These are phyloP conservation scores for Apophysomyces ossiformis DNA, from an alignment of 371 early-diverging fungal genomes.

Conservation along the genomic window DNA sequence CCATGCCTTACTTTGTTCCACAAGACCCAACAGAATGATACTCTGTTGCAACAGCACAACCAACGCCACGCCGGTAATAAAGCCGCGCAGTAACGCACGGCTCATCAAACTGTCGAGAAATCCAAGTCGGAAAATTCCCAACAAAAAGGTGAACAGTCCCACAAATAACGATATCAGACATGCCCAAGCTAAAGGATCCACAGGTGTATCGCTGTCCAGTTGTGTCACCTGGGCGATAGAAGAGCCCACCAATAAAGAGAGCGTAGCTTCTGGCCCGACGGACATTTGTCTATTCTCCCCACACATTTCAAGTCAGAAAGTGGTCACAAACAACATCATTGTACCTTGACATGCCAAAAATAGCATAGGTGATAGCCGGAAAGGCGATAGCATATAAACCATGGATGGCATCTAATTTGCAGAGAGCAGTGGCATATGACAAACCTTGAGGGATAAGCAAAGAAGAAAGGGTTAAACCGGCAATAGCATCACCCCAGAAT, in stretches of 20 bases:
- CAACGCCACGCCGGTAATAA: slow-evolving; percentile 86
- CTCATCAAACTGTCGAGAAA: slow-evolving; percentile 92
- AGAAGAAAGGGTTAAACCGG: slow-evolving; percentile 88
- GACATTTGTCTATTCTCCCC: background rate
- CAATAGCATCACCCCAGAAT: slow-evolving; percentile 73
- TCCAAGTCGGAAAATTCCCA: slow-evolving; percentile 90
- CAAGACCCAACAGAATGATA: slow-evolving; percentile 72
- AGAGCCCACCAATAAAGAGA: slow-evolving; percentile 29
- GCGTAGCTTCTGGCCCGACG: slow-evolving; percentile 31
- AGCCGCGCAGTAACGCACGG: slow-evolving; percentile 85
- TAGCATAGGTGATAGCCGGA: slow-evolving; percentile 81
- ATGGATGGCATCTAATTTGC: slow-evolving; percentile 82
- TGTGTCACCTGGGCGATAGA: slow-evolving; percentile 25
- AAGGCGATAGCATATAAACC: slow-evolving; percentile 88
- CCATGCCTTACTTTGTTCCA: slow-evolving; percentile 29
- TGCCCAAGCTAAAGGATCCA: slow-evolving; percentile 50
- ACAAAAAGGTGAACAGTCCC: slow-evolving; percentile 80
- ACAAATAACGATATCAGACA: slow-evolving; percentile 75
- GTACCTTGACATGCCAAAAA: slow-evolving; percentile 89
- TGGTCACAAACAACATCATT: background rate
- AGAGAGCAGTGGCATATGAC: slow-evolving; percentile 87
- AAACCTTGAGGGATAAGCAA: slow-evolving; percentile 88
- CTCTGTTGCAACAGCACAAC: slow-evolving; percentile 85
- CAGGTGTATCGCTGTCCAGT: slow-evolving; percentile 28
- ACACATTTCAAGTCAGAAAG: background rate